Evolutionary conservation across 2,329 filamentous ascomycete genomes (phyloP), one percentile per base, ranked within the genome.

Genomic region (Colletotrichum lentis): DNA sequence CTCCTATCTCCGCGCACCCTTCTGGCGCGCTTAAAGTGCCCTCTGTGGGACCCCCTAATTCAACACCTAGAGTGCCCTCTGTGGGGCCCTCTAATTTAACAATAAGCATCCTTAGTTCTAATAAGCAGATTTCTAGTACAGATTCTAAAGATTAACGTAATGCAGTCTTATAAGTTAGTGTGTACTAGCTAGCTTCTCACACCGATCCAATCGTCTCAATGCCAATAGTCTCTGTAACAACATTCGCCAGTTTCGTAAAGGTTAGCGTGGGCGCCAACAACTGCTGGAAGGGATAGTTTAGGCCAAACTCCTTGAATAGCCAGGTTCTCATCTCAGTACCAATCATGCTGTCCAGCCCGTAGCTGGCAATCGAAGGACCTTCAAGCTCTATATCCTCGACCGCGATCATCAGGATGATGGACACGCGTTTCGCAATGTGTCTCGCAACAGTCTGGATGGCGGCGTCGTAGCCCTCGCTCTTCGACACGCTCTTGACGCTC

Each of bases 261-360:
- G 7, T 44, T 14, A 44, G 18, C 43, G 43, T 44, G 12, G 43
- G 43, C 43, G 43, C 11, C 43, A 44, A 57, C n/a, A 55, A 24
- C 53, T 55, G 53, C 53, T 55, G 53, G 35, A 55, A 55, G 18
- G 53, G 53, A 43, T 41, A 41, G 35, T 55, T 27, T 16, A 55
- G 35, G 35, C 37, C 35, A 37, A 55, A 55, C 53, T 43, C 53
- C 53, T 55, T 41, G 35, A 55, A 55, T 41, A 55, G 18, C 53
- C 53, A 55, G 35, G 31, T 55, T 16, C 53, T 41, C 53, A 55
- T 41, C 53, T 55, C 53, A 20, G 37, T 35, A 43, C 53, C 35
- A 55, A 55, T 43, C 37, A 55, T 55, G 20, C 53, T 55, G 20
- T 55, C 53, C 35, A 55, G 18, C 5, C 53, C 53, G 35, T 55